Evolutionary conservation across 345 rosid species (phyloP), one percentile per base, ranked within the genome.

Genomic region (Cardiospermum halicacabum): DNA sequence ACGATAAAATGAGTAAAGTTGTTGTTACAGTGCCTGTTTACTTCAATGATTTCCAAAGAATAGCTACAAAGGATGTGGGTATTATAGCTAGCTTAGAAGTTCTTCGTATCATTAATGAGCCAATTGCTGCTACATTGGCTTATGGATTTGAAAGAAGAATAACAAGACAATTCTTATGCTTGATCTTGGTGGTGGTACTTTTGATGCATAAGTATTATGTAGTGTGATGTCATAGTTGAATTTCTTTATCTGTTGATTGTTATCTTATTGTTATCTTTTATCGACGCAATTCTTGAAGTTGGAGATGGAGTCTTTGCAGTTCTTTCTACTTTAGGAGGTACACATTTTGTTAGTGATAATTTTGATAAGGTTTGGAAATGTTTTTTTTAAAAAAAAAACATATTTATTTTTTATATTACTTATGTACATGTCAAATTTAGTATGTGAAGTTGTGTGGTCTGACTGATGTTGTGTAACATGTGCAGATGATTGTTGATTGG

Each of bases 271-370:
- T 49, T 47, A 12, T 12, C 60, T 36, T 27, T 10, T 73, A 62
- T 22, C n/a, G 13, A 30, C 68, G 56, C 75, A 93, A 97, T 93
- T 57, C 99, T 94, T 53, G 99, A 94, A 81, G 99, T 94, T 56
- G 99, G 99, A 82, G 99, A 91, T 75, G 99, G 99, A 69, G 99
- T 94, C 39, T 94, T 94, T 76, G 99, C 90, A 74, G 99, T 94
- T 73, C 91, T 94, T 7, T 94, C 99, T 27, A 91, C 99, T 28
- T 91, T 97, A 60, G 99, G 99, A 5, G 99, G 91, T 72, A 94
- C 99, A 1, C 97, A 94, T 80, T 78, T 93, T 83, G 99, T 97
- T n/a, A 97, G 99, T 69, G 99, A 93, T 77, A 97, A 93, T 69
- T 93, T 93, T 66, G 97, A 94, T 56, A 94, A 91, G 96, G 97